These are phyloP conservation scores for Penicillium manginii DNA, from an alignment of 495 filamentous ascomycete genomes.

Conservation along the genomic window DNA sequence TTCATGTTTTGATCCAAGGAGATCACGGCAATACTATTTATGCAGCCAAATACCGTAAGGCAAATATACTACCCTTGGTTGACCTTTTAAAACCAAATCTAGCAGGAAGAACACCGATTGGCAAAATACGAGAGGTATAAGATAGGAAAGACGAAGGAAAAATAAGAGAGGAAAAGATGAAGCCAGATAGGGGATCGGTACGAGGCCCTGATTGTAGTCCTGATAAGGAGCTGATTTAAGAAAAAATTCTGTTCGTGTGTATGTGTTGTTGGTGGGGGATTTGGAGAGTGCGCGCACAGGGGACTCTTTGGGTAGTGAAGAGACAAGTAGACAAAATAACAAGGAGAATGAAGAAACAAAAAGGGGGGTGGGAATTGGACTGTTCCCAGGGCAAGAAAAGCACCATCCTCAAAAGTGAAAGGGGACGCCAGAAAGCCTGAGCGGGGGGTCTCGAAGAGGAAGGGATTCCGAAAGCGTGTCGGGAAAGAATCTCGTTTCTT, in stretches of 20 bases:
- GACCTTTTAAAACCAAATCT: slow-evolving; percentile 32
- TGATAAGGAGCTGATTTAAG: slow-evolving; percentile 39
- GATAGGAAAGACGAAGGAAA: slow-evolving; percentile 12
- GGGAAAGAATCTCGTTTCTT: slow-evolving; percentile 10
- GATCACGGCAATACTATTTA: background rate
- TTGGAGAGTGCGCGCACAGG: slow-evolving; percentile 39
- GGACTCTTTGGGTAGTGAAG: slow-evolving; percentile 39
- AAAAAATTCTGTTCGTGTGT: slow-evolving; percentile 36
- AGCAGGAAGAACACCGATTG: slow-evolving; percentile 30
- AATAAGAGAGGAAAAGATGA: slow-evolving; percentile 16
- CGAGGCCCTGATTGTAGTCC: slow-evolving; percentile 34
- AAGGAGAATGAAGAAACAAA: slow-evolving; percentile 34
- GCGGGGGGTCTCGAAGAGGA: slow-evolving; percentile 17
- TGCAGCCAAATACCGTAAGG: slow-evolving; percentile 6
- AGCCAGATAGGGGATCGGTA: slow-evolving; percentile 30
- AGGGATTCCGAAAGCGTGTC: slow-evolving; percentile 1
- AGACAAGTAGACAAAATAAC: slow-evolving; percentile 38
- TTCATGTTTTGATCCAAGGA: background rate
- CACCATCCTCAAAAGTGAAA: slow-evolving; percentile 14
- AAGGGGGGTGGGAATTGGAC: slow-evolving; percentile 17
- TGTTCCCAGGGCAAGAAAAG: slow-evolving; percentile 15
- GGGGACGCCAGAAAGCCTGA: slow-evolving; percentile 14
- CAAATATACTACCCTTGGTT: slow-evolving; percentile 19
- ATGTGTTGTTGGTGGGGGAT: slow-evolving; percentile 26
- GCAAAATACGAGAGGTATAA: slow-evolving; percentile 26